Evolutionary conservation across 2,329 filamentous ascomycete species (phyloP).

Genomic region (Aspergillus uvarum): DNA sequence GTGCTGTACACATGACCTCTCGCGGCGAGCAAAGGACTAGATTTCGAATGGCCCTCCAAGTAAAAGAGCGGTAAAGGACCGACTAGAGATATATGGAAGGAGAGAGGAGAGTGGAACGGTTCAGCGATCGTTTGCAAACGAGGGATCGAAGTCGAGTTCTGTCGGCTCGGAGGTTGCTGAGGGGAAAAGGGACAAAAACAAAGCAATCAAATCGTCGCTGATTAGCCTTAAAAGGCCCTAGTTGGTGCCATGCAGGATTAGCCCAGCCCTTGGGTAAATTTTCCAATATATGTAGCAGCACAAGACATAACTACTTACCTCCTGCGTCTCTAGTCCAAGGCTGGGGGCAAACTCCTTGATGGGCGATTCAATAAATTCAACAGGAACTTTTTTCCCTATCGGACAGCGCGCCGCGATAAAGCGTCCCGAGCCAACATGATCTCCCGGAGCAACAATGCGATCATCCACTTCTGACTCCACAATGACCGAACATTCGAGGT

Average conservation of each 20-base stretch:
- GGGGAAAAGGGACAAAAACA: not conserved
- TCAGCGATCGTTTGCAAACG: not conserved
- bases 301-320: not conserved
- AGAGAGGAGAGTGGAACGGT: not conserved
- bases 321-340: not conserved
- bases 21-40: not conserved
- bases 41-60: constrained; percentile 2
- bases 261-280: not conserved
- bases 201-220: not conserved
- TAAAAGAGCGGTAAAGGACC: not conserved
- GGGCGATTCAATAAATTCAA: not conserved
- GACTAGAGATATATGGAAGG: not conserved
- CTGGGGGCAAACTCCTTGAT: not conserved
- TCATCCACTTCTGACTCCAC: not conserved
- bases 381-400: constrained; percentile 11
- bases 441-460: constrained; percentile 4
- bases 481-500: not conserved
- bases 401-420: constrained; percentile 1
- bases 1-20: constrained; percentile 24
- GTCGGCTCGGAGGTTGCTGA: not conserved
- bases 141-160: not conserved
- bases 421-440: constrained; percentile 10
- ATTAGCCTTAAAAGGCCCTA: not conserved
- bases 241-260: not conserved
- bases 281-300: not conserved